A percentile compares a stretch with the other conserved stretches of the same genome.
These are phyloP conservation scores for Paraglomus occultum DNA, from an alignment of 192 early-diverging fungal genomes.

Conservation along the genomic window DNA sequence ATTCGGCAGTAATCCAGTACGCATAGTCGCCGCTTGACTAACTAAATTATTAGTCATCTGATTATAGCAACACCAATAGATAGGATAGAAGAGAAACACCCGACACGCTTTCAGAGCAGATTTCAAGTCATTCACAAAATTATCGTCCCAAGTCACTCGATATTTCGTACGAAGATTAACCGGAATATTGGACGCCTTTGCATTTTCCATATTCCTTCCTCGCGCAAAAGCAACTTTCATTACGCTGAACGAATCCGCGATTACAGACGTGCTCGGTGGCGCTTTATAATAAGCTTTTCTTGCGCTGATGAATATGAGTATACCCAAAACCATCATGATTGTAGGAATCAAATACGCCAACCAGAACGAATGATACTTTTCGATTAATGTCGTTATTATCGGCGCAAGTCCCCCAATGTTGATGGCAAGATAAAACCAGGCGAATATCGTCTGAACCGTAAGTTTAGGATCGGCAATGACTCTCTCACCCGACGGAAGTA, in stretches of 20 bases:
- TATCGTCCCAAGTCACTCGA: conserved; percentile 61
- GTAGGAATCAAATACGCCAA: conserved; percentile 58
- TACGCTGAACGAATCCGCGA: conserved; percentile 50
- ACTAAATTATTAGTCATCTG: conserved; percentile 66
- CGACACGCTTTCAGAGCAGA: conserved; percentile 59
- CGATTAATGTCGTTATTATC: conserved; percentile 54
- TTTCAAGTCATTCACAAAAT: conserved; percentile 68
- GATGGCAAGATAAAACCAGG: conserved; percentile 81
- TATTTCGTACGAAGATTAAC: conserved; percentile 31
- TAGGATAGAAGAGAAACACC: conserved; percentile 68
- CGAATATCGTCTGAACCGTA: conserved; percentile 77
- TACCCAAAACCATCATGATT: conserved; percentile 53
- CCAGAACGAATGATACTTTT: conserved; percentile 59
- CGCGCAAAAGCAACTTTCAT: conserved; percentile 36
- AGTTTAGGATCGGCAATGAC: conserved; percentile 68
- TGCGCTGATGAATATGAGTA: conserved; percentile 49
- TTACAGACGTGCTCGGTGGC: conserved; percentile 59
- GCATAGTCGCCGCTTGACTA: conserved; percentile 59
- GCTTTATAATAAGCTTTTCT: conserved; percentile 50
- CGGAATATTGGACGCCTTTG: conserved; percentile 55
- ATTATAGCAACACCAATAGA: conserved; percentile 73
- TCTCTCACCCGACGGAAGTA: conserved; percentile 51
- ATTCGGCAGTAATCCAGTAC: conserved; percentile 53
- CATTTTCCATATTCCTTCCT: conserved; percentile 55
- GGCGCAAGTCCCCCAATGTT: conserved; percentile 66